Base-by-base conservation (phyloP, 169 alveolate species). In the Cryptosporidium felis region DNA sequence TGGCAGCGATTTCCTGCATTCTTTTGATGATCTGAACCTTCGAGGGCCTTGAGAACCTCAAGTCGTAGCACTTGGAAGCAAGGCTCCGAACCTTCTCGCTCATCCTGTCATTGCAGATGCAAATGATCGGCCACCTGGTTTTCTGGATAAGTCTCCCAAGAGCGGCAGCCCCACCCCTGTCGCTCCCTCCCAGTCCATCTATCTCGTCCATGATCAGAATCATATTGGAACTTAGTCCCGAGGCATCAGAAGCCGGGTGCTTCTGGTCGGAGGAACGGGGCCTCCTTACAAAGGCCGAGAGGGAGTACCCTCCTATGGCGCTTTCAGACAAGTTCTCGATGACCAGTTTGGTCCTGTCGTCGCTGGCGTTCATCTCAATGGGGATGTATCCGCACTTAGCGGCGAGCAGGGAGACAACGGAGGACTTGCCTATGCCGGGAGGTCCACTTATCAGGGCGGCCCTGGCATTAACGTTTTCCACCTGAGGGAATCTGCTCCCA, bases 341-440 rank as follows among this genome's bases (percentile, higher is more conserved):
- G 8, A 95, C 90, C 10, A 93, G 93, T 88, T 97, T 98, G 89
- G 94, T 96, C 74, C 99, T 89, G 30, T 94, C 94, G 82, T 97
- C 99, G 30, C 98, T 94, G 0, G 99, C 99, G 91, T 97, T 97
- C 88, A 97, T 94, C 91, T 97, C 99, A 38, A 96, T 89, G 41
- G 96, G 91, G 82, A 94, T 91, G 89, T 94, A 97, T 8, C 98
- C 97, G 58, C 95, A 92, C 60, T 88, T 65, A 58, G 90, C 92
- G 0, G 98, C 96, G 0, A 97, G 93, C 21, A 97, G 89, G 88
- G 96, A 91, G 0, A 97, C 98, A 1, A 98, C 91, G 2, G 99
- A 94, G 28, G 99, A 96, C 94, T 98, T 97, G 10, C 99, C 99
- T 32, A 97, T 95, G 16, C 99, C 99, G 10, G 99, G 99, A 9